Evolutionary conservation across 2,329 filamentous ascomycete genomes (phyloP).

Genomic region (Parastagonospora nodorum): DNA sequence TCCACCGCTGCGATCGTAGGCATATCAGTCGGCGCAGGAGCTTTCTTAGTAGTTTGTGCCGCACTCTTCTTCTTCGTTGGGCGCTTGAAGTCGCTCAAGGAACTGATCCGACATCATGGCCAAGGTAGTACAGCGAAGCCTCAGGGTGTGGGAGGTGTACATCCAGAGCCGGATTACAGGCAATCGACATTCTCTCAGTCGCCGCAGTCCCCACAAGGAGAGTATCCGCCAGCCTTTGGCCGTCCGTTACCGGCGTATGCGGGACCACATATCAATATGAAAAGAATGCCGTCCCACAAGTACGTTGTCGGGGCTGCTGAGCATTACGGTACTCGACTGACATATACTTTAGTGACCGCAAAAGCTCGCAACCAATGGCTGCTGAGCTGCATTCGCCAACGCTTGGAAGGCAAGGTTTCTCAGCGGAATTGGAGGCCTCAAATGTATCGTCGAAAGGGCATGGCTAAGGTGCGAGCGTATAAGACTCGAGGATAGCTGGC

Average conservation of each 20-base stretch:
- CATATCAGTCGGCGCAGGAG: conserved; percentile 67
- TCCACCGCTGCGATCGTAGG: conserved; percentile 51
- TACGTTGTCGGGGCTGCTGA: background rate
- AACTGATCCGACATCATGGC: conserved; percentile 11
- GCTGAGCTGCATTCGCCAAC: conserved; percentile 31
- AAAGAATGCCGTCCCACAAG: background rate
- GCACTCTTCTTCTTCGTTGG: conserved; percentile 70
- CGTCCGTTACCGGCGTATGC: conserved; percentile 1
- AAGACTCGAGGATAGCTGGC: background rate
- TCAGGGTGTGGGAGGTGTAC: background rate
- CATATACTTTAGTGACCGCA: background rate
- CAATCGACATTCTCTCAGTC: background rate
- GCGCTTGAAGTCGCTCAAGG: conserved; percentile 42
- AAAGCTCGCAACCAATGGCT: conserved; percentile 4
- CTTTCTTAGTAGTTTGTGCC: conserved; percentile 65
- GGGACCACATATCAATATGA: background rate
- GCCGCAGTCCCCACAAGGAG: conserved; percentile 1
- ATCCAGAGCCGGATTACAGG: background rate
- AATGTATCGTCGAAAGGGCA: conserved; percentile 4
- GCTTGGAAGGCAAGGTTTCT: conserved; percentile 25
- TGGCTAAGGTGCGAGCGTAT: too few species aligned
- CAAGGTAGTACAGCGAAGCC: background rate
- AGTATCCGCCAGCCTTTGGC: background rate
- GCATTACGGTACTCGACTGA: too few species aligned
- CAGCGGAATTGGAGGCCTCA: conserved; percentile 33